These are phyloP conservation scores for Plantago elongata DNA, from an alignment of 257 asterid species.

Conservation along the genomic window DNA sequence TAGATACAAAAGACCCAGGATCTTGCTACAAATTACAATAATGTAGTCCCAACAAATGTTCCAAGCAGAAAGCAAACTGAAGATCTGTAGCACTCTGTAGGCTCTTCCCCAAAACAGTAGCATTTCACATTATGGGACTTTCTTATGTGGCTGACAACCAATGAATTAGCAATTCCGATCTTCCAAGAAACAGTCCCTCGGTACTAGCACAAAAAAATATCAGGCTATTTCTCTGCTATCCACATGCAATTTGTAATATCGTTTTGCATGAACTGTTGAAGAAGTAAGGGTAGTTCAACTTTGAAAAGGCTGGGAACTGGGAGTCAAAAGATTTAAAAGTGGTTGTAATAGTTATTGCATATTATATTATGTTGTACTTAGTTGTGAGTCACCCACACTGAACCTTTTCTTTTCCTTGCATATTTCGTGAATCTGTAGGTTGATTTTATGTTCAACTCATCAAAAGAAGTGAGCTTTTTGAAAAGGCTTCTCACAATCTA, in stretches of 20 bases:
- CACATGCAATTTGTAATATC: background rate
- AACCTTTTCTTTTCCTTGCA: slow-evolving; percentile 7
- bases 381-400: background rate
- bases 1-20: too few relatives aligned
- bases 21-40: too few relatives aligned
- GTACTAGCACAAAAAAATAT: too few relatives aligned
- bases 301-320: slow-evolving; percentile 3
- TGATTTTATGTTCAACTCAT: slow-evolving; percentile 87
- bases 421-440: slow-evolving; percentile 42
- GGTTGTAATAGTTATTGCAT: slow-evolving; percentile 8
- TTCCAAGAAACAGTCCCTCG: too few relatives aligned
- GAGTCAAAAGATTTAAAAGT: slow-evolving; percentile 7
- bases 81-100: too few relatives aligned
- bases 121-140: too few relatives aligned
- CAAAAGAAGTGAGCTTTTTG: slow-evolving; percentile 73
- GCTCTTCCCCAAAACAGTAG: too few relatives aligned
- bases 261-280: background rate
- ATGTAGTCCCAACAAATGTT: too few relatives aligned
- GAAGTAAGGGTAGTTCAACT: background rate
- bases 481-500: slow-evolving; percentile 74
- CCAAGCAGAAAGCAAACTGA: too few relatives aligned
- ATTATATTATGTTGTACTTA: slow-evolving; percentile 4
- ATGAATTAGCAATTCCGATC: too few relatives aligned
- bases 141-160: too few relatives aligned
- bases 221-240: too few relatives aligned